A percentile compares a stretch with the other conserved stretches of the same genome.
Conservation (phyloP, 306 rosid genomes). For the Trifolium repens region DNA sequence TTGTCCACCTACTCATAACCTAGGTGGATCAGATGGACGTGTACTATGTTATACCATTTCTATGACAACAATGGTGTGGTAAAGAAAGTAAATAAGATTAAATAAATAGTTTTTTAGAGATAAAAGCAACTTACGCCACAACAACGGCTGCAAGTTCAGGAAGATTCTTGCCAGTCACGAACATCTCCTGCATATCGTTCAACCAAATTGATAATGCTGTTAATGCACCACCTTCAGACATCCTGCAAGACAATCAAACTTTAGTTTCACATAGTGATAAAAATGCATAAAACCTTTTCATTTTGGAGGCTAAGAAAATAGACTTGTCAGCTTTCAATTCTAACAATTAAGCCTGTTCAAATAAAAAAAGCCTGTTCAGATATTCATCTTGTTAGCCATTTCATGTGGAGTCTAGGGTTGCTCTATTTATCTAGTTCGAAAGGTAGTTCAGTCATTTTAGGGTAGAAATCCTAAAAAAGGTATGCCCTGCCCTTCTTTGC, state of each 20-base stretch:
- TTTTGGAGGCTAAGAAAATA: conserved; percentile 29
- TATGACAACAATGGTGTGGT: conserved; percentile 13
- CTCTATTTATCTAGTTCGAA: too few species aligned
- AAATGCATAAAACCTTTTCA: conserved; percentile 10
- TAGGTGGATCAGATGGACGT: conserved; percentile 20
- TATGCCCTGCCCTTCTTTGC: too few species aligned
- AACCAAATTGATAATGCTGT: conserved; percentile 90
- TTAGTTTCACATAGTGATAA: conserved; percentile 31
- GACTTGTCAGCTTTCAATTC: conserved; percentile 23
- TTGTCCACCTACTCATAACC: conserved; percentile 17
- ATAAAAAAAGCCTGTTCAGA: conserved; percentile 29
- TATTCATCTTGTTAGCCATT: conserved; percentile 17
- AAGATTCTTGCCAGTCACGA: conserved; percentile 64
- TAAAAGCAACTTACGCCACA: conserved; percentile 70
- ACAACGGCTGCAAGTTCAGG: conserved; percentile 88
- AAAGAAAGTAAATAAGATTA: conserved; percentile 35
- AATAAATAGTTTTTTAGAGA: conserved; percentile 27
- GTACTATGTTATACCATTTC: conserved; percentile 4
- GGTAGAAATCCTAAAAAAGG: too few species aligned
- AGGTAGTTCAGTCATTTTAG: too few species aligned
- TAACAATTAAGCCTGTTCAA: background rate
- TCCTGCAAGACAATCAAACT: conserved; percentile 58
- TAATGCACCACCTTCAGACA: conserved; percentile 94
- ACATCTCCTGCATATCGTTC: conserved; percentile 75
- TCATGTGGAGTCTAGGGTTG: background rate